These are phyloP conservation scores for Pisolithus sp. DNA, from an alignment of 768 basidiomycete species.

Conservation along the genomic window DNA sequence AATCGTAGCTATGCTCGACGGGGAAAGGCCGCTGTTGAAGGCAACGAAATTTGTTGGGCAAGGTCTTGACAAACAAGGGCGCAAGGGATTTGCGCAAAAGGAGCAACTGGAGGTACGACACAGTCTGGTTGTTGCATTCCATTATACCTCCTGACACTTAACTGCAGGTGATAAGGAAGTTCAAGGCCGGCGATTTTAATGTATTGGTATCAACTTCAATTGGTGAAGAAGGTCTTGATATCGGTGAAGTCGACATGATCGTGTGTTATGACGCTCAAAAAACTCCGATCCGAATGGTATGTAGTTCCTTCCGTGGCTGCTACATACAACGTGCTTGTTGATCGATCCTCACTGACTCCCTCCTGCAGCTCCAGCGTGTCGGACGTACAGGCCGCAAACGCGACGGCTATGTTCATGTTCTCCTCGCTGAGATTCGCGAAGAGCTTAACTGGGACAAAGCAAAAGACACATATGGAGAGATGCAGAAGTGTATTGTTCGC, in stretches of 20 bases:
- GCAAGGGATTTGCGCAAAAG: constrained; percentile 84
- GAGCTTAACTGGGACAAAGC: constrained; percentile 88
- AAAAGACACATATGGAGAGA: constrained; percentile 76
- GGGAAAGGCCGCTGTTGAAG: constrained; percentile 70
- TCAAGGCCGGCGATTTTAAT: constrained; percentile 84
- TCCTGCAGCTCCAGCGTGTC: constrained; percentile 79
- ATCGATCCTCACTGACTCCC: constrained; percentile 2
- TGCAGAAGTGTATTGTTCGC: constrained; percentile 81
- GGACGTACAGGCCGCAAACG: constrained; percentile 94
- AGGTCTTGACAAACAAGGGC: constrained; percentile 75
- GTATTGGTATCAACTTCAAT: constrained; percentile 94
- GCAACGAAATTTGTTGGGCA: constrained; percentile 90
- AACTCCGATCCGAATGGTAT: constrained; percentile 92
- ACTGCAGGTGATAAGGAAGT: constrained; percentile 71
- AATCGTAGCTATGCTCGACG: constrained; percentile 73
- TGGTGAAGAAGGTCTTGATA: constrained; percentile 97
- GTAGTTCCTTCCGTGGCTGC: constrained; percentile 14
- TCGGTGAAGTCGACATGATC: constrained; percentile 94
- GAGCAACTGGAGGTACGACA: constrained; percentile 77
- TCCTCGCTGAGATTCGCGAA: constrained; percentile 87
- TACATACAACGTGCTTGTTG: not conserved
- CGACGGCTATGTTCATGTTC: constrained; percentile 81
- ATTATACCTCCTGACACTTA: constrained; percentile 4
- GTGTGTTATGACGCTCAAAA: constrained; percentile 96
- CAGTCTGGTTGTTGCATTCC: not conserved